phyloP scores from a whole-genome alignment of 2,329 filamentous ascomycete genomes.

The Lasiodiplodia hormozganensis region DNA sequence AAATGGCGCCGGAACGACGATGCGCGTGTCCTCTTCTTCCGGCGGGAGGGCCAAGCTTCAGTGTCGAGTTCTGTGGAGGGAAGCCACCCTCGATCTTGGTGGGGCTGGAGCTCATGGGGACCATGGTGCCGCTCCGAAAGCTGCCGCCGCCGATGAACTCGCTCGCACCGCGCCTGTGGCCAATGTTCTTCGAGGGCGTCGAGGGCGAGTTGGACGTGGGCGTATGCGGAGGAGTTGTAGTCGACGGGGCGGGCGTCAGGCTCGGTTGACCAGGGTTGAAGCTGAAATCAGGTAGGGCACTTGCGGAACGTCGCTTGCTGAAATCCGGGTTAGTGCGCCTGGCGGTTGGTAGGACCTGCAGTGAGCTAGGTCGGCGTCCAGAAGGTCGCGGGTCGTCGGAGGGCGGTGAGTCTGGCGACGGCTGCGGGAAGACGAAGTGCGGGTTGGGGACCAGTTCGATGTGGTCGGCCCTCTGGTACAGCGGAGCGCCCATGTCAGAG shows the following conservation, averaged over 20 bases:
- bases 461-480: slow-evolving; percentile 36
- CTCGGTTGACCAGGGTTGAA: slow-evolving; percentile 53
- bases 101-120: slow-evolving; percentile 71
- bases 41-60: slow-evolving; percentile 56
- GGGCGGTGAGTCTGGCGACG: slow-evolving; percentile 39
- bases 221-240: slow-evolving; percentile 46
- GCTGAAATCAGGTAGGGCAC: slow-evolving; percentile 55
- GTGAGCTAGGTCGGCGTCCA: slow-evolving; percentile 47
- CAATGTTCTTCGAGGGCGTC: slow-evolving; percentile 62
- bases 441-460: slow-evolving; percentile 56
- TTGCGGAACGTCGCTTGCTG: slow-evolving; percentile 50
- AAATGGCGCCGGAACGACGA: slow-evolving; percentile 80
- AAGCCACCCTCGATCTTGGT: slow-evolving; percentile 69
- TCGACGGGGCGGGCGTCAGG: slow-evolving; percentile 32
- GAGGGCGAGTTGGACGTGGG: slow-evolving; percentile 44
- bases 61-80: slow-evolving; percentile 60
- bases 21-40: slow-evolving; percentile 76
- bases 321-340: slow-evolving; percentile 41
- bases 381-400: slow-evolving; percentile 41
- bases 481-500: slow-evolving; percentile 34
- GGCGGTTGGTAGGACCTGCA: slow-evolving; percentile 43
- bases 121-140: slow-evolving; percentile 55
- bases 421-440: slow-evolving; percentile 57
- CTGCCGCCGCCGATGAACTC: slow-evolving; percentile 83
- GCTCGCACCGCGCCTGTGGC: slow-evolving; percentile 79